Base-by-base conservation (phyloP, 257 asterid species). In the Pogostemon cablin region DNA sequence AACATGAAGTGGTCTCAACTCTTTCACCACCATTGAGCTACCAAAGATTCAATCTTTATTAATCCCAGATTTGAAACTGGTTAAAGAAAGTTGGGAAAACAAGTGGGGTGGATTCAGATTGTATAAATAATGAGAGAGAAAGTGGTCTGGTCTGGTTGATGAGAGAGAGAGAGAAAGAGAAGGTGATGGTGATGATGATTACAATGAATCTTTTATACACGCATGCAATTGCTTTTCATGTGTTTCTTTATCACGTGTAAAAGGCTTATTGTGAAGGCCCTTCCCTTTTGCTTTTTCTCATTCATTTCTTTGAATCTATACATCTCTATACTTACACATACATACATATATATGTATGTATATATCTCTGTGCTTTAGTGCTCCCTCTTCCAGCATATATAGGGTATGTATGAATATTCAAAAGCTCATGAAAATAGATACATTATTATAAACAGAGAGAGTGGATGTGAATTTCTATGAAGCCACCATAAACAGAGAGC, bases 141-240 rank as follows among this genome's bases (percentile, higher is more conserved):
- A 66, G 69, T 15, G 46, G 37, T 52, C 54, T 43, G 54, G 50
- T 8, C 52, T 68, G 20, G 48, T 40, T 48, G 56, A 37, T 3
- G 68, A 66, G 41, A 66, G 72, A 70, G 9, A 15, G 15, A 15
- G 15, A 15, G 15, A 15, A 0, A 10, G 60, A 74, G 62, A 46
- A 43, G 40, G 64, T 8, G 68, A 59, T 48, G 77, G 53, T 49
- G 87, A 79, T 81, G 86, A 79, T 79, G 90, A 78, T 83, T 87
- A 75, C 68, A 76, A 76, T 85, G 91, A 81, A 82, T 85, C 92
- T 87, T 84, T 84, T 83, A 85, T 80, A 85, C 89, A 81, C 93
- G 90, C 98, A 92, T 92, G 98, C 98, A 92, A 81, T 48, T 84
- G 88, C 88, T 83, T 85, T 86, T 77, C 82, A 77, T 81, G 84